Evolutionary conservation across 208 protist species (phyloP).

Genomic region (Acanthamoeba castellanii): DNA sequence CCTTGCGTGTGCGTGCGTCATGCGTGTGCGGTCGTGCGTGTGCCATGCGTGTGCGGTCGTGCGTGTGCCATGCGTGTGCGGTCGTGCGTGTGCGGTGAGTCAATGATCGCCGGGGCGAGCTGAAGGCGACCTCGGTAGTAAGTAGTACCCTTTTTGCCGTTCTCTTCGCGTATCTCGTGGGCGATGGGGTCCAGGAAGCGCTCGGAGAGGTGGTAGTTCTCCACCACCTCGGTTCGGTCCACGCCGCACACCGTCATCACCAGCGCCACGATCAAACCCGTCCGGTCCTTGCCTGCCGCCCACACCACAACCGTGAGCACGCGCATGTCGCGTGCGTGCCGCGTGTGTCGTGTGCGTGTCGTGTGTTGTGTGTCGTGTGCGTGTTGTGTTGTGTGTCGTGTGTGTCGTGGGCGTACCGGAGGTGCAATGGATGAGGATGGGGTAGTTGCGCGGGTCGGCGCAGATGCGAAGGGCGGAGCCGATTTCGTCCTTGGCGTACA

Average conservation of each 20-base stretch:
- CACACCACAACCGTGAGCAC: neutral
- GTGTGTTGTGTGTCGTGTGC: no score
- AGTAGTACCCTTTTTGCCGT: conserved; percentile 38
- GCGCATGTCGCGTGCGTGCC: no score
- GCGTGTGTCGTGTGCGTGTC: no score
- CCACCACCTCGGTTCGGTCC: conserved; percentile 36
- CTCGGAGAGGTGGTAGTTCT: conserved; percentile 69
- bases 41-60: no score
- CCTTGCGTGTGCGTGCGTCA: neutral
- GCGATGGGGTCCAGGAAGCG: neutral
- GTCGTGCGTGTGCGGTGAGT: neutral
- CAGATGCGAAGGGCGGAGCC: conserved; percentile 18
- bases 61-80: no score
- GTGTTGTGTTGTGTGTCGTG: no score
- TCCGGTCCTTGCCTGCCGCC: conserved; percentile 67
- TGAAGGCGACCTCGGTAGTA: no score
- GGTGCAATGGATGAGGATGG: conserved; percentile 47
- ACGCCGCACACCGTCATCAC: conserved; percentile 62
- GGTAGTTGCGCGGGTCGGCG: conserved; percentile 48
- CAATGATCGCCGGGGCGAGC: no score
- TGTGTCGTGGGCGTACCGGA: conserved; percentile 43
- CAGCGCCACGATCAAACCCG: conserved; percentile 52
- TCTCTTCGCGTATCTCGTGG: conserved; percentile 52
- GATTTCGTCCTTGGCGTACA: conserved; percentile 48
- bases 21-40: neutral